phyloP scores from a whole-genome alignment of 148 eudicot genomes.

The Rhododendron ovatum region DNA sequence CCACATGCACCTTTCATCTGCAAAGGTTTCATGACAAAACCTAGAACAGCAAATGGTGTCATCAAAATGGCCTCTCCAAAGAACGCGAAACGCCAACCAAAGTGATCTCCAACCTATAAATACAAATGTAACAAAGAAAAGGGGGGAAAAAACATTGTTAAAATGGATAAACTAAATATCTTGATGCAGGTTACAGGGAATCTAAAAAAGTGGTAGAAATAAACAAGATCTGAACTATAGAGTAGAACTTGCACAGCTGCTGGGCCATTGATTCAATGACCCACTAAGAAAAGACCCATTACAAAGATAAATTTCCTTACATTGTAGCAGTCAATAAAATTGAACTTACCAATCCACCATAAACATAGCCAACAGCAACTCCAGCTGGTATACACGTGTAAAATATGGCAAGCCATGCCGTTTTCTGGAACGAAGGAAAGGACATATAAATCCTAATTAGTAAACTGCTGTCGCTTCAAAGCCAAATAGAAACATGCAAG shows the following conservation, averaged over 20 bases:
- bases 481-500: not conserved
- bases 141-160: not conserved
- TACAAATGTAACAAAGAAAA: slow-evolving; percentile 5
- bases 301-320: not conserved
- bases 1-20: slow-evolving; percentile 66
- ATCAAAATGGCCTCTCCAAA: slow-evolving; percentile 72
- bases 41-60: slow-evolving; percentile 88
- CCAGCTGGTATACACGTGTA: slow-evolving; percentile 99
- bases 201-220: not conserved
- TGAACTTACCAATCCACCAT: slow-evolving; percentile 77
- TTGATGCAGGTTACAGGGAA: not conserved
- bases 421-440: slow-evolving; percentile 45
- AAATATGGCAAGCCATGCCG: slow-evolving; percentile 86
- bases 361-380: slow-evolving; percentile 89
- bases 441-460: not conserved
- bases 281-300: not conserved
- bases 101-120: slow-evolving; percentile 60
- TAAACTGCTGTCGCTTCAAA: not conserved
- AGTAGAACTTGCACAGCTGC: not conserved
- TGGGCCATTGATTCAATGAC: not conserved
- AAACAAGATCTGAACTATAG: not conserved
- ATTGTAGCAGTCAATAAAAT: not conserved
- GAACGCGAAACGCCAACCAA: slow-evolving; percentile 82
- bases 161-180: not conserved
- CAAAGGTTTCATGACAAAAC: slow-evolving; percentile 84